These are phyloP conservation scores for Misopates orontium DNA, from an alignment of 257 asterid species.

Conservation along the genomic window DNA sequence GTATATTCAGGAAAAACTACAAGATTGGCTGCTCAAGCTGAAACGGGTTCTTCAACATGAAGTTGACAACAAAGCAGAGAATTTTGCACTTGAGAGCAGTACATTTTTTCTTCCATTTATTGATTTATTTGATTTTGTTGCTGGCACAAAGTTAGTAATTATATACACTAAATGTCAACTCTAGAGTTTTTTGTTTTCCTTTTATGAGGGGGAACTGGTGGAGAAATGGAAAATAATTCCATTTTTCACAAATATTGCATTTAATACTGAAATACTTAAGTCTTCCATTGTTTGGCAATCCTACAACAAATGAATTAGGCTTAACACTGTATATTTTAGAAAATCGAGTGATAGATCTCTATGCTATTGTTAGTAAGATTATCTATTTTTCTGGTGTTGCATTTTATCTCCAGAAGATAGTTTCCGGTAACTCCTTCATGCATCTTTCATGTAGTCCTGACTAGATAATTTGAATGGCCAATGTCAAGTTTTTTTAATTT, in stretches of 20 bases:
- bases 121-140: slow-evolving; percentile 16
- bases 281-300: background rate
- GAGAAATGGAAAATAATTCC: no score
- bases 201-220: no score
- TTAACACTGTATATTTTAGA: background rate
- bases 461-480: slow-evolving; percentile 5
- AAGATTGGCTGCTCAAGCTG: slow-evolving; percentile 70
- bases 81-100: slow-evolving; percentile 63
- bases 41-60: slow-evolving; percentile 69
- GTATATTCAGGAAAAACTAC: slow-evolving; percentile 75
- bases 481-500: no score
- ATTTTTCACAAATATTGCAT: no score
- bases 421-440: background rate
- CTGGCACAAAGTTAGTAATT: no score
- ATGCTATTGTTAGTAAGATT: background rate
- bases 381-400: background rate
- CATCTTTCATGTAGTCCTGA: background rate
- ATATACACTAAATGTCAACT: no score
- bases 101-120: slow-evolving; percentile 35
- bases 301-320: background rate
- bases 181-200: no score
- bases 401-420: background rate
- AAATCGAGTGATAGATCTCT: background rate
- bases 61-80: slow-evolving; percentile 43
- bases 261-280: no score